Base-by-base conservation (phyloP, 139 green algal genomes). In the Spirogloea muscicola region DNA sequence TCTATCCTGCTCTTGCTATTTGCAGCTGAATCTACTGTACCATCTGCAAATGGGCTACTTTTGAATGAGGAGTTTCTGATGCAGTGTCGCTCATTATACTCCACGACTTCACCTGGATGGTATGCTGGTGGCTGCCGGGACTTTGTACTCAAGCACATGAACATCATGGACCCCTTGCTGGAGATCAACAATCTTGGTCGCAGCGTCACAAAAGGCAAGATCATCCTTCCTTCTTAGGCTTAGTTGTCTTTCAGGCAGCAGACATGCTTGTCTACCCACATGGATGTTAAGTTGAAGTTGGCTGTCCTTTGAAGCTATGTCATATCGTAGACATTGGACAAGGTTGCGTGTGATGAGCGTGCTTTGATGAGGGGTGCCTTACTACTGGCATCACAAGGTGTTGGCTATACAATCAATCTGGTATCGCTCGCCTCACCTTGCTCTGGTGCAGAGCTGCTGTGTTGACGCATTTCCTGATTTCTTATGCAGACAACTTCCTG, bases 181-280 rank as follows among this genome's bases (percentile, higher is more conserved):
- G 88, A 90, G 33, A 90, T 61, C 73, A 98, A 98, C 85, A 98
- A 98, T 83, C 87, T 98, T 49, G 94, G 94, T 0, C 85, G 94
- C 27, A 91, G 79, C 21, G 91, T 98, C 41, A 89, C 79, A 51
- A 86, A 89, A 75, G 64, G 72, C 67, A 76, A 33, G 34, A 13
- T 10, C 21, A 7, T 18, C 67, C 39, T 4, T 42, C 31, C 68
- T 71, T 16, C 25, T 75, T 18, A n/a, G n/a, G n/a, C 10, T 38
- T 34, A 25, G 52, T 62, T 6, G 37, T 86, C 86, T 62, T 41
- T 29, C 21, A 25, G 9, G 34, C 67, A 42, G 4, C n/a, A 10
- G 25, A 51, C 67, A 74, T 38, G 10, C 33, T 38, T 63, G 34
- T 39, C 21, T 69, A n/a, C 6, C 48, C 10, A 31, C 16, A 13